A percentile compares a stretch with the other conserved stretches of the same genome.
These are phyloP conservation scores for Leucosporidium scottii DNA, from an alignment of 768 basidiomycete genomes.

Conservation along the genomic window DNA sequence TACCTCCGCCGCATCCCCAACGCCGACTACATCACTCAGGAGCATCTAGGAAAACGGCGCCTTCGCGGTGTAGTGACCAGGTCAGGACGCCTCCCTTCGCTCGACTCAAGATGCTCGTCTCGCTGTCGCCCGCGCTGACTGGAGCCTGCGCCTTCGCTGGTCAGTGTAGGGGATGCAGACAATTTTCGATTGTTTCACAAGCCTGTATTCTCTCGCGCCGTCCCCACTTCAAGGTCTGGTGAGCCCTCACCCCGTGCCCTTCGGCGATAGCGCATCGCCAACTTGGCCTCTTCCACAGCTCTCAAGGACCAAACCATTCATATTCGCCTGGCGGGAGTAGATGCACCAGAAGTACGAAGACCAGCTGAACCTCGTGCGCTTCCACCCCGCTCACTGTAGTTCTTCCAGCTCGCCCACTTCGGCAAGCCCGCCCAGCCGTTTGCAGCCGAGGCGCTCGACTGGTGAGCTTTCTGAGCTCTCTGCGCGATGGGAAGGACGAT, in stretches of 20 bases:
- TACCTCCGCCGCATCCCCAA: constrained; percentile 58
- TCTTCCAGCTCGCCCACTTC: constrained; percentile 66
- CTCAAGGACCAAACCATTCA: constrained; percentile 75
- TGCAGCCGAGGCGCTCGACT: constrained; percentile 63
- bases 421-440: constrained; percentile 72
- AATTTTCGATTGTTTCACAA: constrained; percentile 84
- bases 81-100: constrained; percentile 42
- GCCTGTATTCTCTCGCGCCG: constrained; percentile 43
- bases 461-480: constrained; percentile 37
- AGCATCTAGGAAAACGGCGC: constrained; percentile 56
- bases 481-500: background rate
- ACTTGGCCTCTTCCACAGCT: constrained; percentile 45
- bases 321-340: constrained; percentile 80
- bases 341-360: constrained; percentile 72
- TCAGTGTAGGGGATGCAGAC: constrained; percentile 76
- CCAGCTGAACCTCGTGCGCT: too few relatives aligned
- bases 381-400: background rate
- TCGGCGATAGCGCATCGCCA: background rate
- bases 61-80: constrained; percentile 73
- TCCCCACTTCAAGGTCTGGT: background rate
- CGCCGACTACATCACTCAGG: constrained; percentile 63
- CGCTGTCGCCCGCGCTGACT: background rate
- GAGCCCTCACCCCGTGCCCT: background rate
- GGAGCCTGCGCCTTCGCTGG: background rate
- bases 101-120: constrained; percentile 3